phyloP scores from a whole-genome alignment of 208 protist species.

The Crithidia sp. region DNA sequence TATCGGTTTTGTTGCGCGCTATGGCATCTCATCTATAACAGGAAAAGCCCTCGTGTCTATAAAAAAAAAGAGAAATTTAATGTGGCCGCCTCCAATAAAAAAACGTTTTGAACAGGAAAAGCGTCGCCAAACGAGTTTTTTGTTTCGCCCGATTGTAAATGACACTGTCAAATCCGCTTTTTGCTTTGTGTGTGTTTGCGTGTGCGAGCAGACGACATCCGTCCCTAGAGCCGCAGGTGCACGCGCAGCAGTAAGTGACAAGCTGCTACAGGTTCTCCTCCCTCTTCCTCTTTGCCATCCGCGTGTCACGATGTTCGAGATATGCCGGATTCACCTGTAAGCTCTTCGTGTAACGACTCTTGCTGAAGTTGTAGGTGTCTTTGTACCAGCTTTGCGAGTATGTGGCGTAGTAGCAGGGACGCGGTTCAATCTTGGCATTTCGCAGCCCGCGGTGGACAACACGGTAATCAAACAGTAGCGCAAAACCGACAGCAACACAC shows the following conservation, averaged over 20 bases:
- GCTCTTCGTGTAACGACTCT: constrained; percentile 39
- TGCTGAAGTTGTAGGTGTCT: constrained; percentile 70
- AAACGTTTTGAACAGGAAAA: no score
- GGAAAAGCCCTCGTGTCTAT: background rate
- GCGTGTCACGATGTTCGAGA: constrained; percentile 27
- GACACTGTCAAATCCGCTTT: no score
- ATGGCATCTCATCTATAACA: background rate
- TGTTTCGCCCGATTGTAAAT: no score
- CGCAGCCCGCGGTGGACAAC: constrained; percentile 60
- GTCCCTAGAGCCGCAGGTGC: no score
- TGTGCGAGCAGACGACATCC: no score
- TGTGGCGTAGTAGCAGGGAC: constrained; percentile 72
- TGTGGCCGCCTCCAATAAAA: background rate
- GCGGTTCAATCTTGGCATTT: constrained; percentile 40
- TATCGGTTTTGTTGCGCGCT: no score
- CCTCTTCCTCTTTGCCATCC: constrained; percentile 21
- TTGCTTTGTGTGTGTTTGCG: no score
- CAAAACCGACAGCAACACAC: constrained; percentile 42
- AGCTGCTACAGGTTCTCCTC: background rate
- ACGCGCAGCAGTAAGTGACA: no score
- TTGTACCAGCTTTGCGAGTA: constrained; percentile 62
- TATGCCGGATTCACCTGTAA: constrained; percentile 29
- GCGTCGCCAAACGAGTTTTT: no score
- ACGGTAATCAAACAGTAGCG: constrained; percentile 71
- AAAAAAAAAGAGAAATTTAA: constrained; percentile 16